Percentiles rank a stretch among this genome's conserved stretches.
Conservation (phyloP, 164 flowering plant genomes). For the Dillenia turbinata region DNA sequence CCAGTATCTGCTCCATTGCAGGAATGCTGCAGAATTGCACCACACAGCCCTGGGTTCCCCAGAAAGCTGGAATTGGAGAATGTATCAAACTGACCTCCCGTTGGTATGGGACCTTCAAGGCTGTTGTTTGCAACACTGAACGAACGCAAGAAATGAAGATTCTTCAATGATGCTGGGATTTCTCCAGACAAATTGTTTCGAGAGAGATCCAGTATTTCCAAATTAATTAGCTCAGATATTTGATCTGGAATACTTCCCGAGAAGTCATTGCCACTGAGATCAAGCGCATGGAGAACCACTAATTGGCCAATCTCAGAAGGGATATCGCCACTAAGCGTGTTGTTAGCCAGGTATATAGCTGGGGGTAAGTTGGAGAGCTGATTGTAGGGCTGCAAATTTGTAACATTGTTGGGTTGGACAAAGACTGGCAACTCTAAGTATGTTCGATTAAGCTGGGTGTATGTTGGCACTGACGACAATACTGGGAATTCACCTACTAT, state of each 20-base stretch:
- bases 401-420: constrained; percentile 35
- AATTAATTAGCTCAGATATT: constrained; percentile 44
- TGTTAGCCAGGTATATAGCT: constrained; percentile 46
- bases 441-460: constrained; percentile 14
- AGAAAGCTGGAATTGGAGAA: constrained; percentile 41
- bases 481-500: constrained; percentile 28
- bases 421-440: constrained; percentile 55
- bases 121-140: constrained; percentile 55
- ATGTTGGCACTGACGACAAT: constrained; percentile 16
- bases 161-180: constrained; percentile 50
- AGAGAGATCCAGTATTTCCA: constrained; percentile 56
- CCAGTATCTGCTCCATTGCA: constrained; percentile 6
- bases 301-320: constrained; percentile 53
- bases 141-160: constrained; percentile 49
- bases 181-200: constrained; percentile 43
- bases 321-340: constrained; percentile 44
- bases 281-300: constrained; percentile 42
- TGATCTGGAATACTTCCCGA: constrained; percentile 51
- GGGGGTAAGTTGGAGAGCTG: constrained; percentile 59
- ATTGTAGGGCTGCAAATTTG: constrained; percentile 39
- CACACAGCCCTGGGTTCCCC: constrained; percentile 53
- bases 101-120: constrained; percentile 57
- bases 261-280: constrained; percentile 50
- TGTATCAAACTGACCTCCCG: constrained; percentile 63
- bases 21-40: constrained; percentile 28